A percentile compares a stretch with the other conserved stretches of the same genome.
These are phyloP conservation scores for Termitomyces sp. DNA, from an alignment of 768 basidiomycete species.

Conservation along the genomic window DNA sequence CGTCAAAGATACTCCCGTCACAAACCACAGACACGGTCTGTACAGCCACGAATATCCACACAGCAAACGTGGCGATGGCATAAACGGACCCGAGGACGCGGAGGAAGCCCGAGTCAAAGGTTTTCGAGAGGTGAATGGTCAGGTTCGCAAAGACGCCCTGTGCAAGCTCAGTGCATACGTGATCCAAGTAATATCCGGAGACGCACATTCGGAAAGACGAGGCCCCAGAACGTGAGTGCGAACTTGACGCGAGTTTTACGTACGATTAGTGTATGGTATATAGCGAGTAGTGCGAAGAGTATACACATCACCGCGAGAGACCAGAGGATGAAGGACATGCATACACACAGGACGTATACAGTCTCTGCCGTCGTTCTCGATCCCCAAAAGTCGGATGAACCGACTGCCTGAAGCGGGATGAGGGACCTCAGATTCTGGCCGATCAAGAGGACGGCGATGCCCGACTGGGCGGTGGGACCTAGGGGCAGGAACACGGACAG, in stretches of 20 bases:
- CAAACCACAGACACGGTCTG: slow-evolving; percentile 33
- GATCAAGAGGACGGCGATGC: slow-evolving; percentile 53
- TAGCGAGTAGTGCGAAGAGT: slow-evolving; percentile 48
- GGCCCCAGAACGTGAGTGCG: slow-evolving; percentile 59
- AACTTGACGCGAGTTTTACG: slow-evolving; percentile 45
- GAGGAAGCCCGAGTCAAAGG: slow-evolving; percentile 53
- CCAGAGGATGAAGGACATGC: slow-evolving; percentile 55
- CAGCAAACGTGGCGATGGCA: slow-evolving; percentile 42
- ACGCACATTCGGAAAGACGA: slow-evolving; percentile 69
- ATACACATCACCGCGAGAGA: slow-evolving; percentile 63
- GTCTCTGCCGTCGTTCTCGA: slow-evolving; percentile 28
- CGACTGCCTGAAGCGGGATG: slow-evolving; percentile 25
- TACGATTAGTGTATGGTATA: slow-evolving; percentile 33
- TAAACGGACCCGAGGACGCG: slow-evolving; percentile 58
- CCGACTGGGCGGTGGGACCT: slow-evolving; percentile 70
- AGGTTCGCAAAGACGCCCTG: slow-evolving; percentile 68
- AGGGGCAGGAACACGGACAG: slow-evolving; percentile 70
- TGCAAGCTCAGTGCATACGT: background rate
- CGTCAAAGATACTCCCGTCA: slow-evolving; percentile 10
- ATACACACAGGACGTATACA: slow-evolving; percentile 45
- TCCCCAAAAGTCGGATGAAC: slow-evolving; percentile 28
- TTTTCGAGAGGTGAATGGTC: slow-evolving; percentile 47
- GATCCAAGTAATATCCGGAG: too few species aligned
- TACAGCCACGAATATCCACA: slow-evolving; percentile 49
- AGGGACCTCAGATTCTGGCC: slow-evolving; percentile 43